A percentile compares a stretch with the other conserved stretches of the same genome.
Conservation (phyloP, 108 stramenopile species). For the Poteriospumella lacustris region DNA sequence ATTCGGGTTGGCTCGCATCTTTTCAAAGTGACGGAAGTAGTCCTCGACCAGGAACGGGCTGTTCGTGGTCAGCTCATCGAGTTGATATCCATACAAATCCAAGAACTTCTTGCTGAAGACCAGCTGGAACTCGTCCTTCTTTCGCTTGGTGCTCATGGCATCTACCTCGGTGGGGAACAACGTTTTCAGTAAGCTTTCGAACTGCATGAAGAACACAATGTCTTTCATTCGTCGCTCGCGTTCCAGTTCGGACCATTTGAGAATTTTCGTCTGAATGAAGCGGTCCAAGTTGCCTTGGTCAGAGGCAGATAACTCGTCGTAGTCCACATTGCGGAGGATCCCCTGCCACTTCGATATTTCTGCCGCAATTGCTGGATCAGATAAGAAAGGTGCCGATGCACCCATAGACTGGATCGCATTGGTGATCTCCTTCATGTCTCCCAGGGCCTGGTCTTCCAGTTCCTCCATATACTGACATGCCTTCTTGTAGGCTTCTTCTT, state of each 20-base stretch:
- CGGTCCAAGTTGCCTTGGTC: slow-evolving; percentile 23
- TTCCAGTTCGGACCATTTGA: slow-evolving; percentile 13
- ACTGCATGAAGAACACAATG: slow-evolving; percentile 1
- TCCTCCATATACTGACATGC: slow-evolving; percentile 1
- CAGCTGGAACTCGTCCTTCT: not conserved
- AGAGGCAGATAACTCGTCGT: not conserved
- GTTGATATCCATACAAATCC: not conserved
- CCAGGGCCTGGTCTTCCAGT: not conserved
- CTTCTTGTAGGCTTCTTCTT: slow-evolving; percentile 11
- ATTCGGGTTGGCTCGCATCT: not conserved
- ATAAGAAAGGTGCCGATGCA: not conserved
- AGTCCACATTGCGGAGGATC: not conserved
- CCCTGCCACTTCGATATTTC: not conserved
- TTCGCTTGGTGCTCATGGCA: not conserved
- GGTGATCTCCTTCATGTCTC: not conserved
- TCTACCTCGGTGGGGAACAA: not conserved
- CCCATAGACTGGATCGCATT: not conserved
- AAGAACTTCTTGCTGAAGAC: not conserved
- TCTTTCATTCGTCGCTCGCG: slow-evolving; percentile 25
- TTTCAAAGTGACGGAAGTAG: slow-evolving; percentile 14
- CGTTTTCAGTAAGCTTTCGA: not conserved
- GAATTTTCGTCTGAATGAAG: slow-evolving; percentile 6
- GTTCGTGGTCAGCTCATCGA: not conserved
- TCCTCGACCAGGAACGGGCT: slow-evolving; percentile 17
- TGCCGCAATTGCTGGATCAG: not conserved